A percentile compares a stretch with the other conserved stretches of the same genome.
Evolutionary conservation across 1,284 basidiomycete species (phyloP).

Genomic region (Sporisorium sorghi): DNA sequence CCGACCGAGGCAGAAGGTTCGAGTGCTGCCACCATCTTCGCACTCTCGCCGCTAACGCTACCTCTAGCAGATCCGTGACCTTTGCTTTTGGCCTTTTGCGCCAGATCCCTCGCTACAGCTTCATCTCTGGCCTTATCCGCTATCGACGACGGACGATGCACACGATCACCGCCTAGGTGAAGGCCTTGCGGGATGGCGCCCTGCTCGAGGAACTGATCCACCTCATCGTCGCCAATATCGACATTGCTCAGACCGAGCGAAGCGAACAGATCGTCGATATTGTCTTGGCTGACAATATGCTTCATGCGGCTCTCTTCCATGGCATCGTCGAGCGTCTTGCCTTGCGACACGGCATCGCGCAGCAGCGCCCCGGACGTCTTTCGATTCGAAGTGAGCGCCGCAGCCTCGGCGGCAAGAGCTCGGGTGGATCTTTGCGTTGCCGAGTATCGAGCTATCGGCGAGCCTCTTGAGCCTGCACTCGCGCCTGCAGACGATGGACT

Average conservation of each 20-base stretch:
- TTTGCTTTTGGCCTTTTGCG: conserved; percentile 42
- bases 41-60: conserved; percentile 12
- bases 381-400: conserved; percentile 49
- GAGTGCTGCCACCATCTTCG: conserved; percentile 1
- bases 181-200: conserved; percentile 58
- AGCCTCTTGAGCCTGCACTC: conserved; percentile 21
- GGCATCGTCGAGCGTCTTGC: conserved; percentile 50
- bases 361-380: conserved; percentile 49
- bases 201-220: conserved; percentile 59
- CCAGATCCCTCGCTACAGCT: conserved; percentile 50
- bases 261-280: conserved; percentile 63
- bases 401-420: conserved; percentile 59
- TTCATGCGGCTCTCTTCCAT: conserved; percentile 48
- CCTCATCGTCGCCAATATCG: conserved; percentile 60
- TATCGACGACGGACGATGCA: conserved; percentile 34
- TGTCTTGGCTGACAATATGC: conserved; percentile 50
- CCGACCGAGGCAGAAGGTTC: conserved; percentile 17
- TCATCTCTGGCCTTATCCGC: conserved; percentile 58
- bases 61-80: conserved; percentile 37
- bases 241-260: conserved; percentile 61
- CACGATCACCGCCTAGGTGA: conserved; percentile 41
- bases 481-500: conserved; percentile 16
- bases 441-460: conserved; percentile 46
- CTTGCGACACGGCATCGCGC: conserved; percentile 49
- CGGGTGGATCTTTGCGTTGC: conserved; percentile 45